phyloP scores from a whole-genome alignment of 2,329 filamentous ascomycete species.

The Aspergillus versicolor region DNA sequence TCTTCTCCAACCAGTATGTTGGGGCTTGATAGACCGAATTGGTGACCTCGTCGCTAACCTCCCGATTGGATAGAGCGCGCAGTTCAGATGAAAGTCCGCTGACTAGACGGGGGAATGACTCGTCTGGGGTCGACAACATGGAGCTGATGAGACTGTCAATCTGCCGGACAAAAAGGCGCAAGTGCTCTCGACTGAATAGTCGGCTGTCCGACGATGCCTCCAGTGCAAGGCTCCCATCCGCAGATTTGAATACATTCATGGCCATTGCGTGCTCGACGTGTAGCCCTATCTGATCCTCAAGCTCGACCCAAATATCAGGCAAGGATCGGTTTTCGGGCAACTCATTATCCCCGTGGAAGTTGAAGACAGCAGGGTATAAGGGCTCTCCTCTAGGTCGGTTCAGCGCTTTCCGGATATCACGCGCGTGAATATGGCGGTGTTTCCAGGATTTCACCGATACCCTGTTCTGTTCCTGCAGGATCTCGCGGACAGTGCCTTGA shows the following conservation, averaged over 20 bases:
- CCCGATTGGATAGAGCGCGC: conserved; percentile 24
- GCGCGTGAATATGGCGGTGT: conserved; percentile 30
- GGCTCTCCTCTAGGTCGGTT: conserved; percentile 24
- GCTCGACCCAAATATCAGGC: conserved; percentile 26
- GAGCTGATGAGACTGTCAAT: conserved; percentile 28
- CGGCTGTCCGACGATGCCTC: conserved; percentile 26
- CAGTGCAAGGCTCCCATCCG: conserved; percentile 21
- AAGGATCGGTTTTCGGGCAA: background rate
- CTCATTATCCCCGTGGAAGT: conserved; percentile 27
- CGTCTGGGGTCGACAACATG: conserved; percentile 29
- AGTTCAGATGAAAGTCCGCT: conserved; percentile 23
- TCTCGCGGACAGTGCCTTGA: conserved; percentile 23
- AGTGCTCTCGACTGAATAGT: conserved; percentile 28
- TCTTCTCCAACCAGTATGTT: conserved; percentile 28
- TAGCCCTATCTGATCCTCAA: conserved; percentile 33
- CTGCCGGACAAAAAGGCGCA: conserved; percentile 30
- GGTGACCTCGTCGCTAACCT: conserved; percentile 19
- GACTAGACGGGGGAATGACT: conserved; percentile 22
- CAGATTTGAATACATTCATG: conserved; percentile 35
- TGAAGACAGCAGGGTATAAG: conserved; percentile 35
- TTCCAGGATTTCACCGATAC: conserved; percentile 26
- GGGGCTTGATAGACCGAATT: conserved; percentile 24
- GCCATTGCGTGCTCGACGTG: conserved; percentile 44
- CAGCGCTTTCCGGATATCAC: conserved; percentile 29
- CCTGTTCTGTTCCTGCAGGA: conserved; percentile 25